Evolutionary conservation across 495 filamentous ascomycete species (phyloP), one percentile per base, ranked within the genome.

Genomic region (Penicillium lividum): DNA sequence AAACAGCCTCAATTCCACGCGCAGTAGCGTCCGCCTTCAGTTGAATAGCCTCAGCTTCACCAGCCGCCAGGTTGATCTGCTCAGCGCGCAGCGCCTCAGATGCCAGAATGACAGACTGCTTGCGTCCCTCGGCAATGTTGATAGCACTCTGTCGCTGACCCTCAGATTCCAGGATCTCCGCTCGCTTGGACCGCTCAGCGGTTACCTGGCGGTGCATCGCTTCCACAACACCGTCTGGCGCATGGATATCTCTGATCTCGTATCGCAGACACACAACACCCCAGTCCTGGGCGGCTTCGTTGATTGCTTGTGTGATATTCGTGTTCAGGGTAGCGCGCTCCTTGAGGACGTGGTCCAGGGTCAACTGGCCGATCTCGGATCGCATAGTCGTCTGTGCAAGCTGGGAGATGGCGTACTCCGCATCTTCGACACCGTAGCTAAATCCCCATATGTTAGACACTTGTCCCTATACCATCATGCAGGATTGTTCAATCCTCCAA

Each of bases 141-240:
- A 98, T 98, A 6, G 94, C 95, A 62, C 84, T 89, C 79, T 98
- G 94, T 31, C 94, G 80, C 74, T 98, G 95, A 63, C 94, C 94
- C 59, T 98, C 94, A 3, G 89, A 93, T 52, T 98, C 94, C 15
- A 98, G 79, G 61, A 98, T 98, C 78, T 98, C 94, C 52, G 94
- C 94, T 34, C 94, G 88, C 82, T 98, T 98, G 62, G 88, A 92
- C 1, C 94, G 86, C 78, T 98, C 94, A 0, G 94, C 94, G 4
- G 93, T 97, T 15, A 98, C 94, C 72, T 97, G 93, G 30, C 94
- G 84, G 77, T 98, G 95, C 95, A 98, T 98, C 57, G 94, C 94
- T 51, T 88, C 89, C 40, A 98, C 93, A 22, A 98, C 94, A 43
- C 86, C 87, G 6, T 89, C 89, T 0, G 94, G 94, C 0, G 94